Base-by-base conservation (phyloP, 768 basidiomycete genomes). In the Tulasnella sp. region DNA sequence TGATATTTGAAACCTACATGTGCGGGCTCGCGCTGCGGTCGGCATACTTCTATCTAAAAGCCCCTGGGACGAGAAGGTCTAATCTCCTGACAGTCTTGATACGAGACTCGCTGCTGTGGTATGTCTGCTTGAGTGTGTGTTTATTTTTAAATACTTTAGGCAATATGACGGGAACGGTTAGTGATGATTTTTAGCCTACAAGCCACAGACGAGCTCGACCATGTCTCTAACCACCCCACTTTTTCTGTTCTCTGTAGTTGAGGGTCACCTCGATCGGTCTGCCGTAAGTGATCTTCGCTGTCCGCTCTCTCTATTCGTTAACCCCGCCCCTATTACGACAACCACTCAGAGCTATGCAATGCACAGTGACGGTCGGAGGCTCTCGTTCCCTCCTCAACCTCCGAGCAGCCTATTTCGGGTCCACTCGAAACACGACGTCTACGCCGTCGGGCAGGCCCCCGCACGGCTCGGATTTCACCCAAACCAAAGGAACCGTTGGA, bases 301-400 rank as follows among this genome's bases (percentile, higher is more conserved):
- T 49, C n/a, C 19, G 6, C 15, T 17, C 14, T 45, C 2, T 1
- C 42, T 14, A 4, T 1, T 45, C 42, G 42, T 19, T 17, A 1
- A 45, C 14, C 15, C 15, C 5, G 19, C 19, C 2, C 6, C 15
- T 19, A 14, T 40, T 45, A 6, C 14, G 42, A 45, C 6, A 45
- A 14, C 6, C 15, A 45, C 15, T 15, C 42, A 45, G 42, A 17
- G 15, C 19, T 45, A 45, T 45, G 42, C 42, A 17, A 9, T 45
- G 15, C 42, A 45, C 42, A 2, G 72, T 40, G 22, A 73, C 42
- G 3, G 19, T 73, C n/a, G 72, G 72, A 36, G 72, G 72, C 14
- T 49, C 72, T 25, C 22, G 72, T 25, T 45, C 49, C n/a, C 52
- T 73, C 11, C 72, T 73, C 38, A 73, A 73, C 72, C 42, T 73